These are phyloP conservation scores for Solanum stenotomum DNA, from an alignment of 257 asterid genomes.

Conservation along the genomic window DNA sequence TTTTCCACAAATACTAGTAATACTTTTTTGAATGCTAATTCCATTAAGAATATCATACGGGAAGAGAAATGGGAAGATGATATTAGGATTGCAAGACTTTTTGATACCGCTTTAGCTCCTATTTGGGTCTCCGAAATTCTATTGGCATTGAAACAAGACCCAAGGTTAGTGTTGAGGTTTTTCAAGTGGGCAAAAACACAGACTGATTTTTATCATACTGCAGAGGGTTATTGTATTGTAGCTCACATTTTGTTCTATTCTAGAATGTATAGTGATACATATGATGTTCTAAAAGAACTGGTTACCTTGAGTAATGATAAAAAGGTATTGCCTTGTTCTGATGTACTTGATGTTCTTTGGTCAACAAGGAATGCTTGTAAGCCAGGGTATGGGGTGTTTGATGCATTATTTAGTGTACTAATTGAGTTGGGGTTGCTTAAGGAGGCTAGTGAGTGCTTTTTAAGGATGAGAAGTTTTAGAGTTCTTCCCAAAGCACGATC, in stretches of 20 bases:
- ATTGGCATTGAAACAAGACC: slow-evolving; percentile 57
- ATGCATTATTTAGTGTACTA: slow-evolving; percentile 57
- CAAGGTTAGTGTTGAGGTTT: slow-evolving; percentile 58
- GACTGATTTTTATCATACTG: slow-evolving; percentile 44
- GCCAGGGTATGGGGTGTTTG: slow-evolving; percentile 78
- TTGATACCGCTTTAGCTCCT: slow-evolving; percentile 48
- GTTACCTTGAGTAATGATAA: slow-evolving; percentile 25
- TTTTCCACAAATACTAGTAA: slow-evolving; percentile 19
- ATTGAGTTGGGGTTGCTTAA: slow-evolving; percentile 62
- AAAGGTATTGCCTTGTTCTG: slow-evolving; percentile 7
- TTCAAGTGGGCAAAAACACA: slow-evolving; percentile 57
- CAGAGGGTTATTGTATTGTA: slow-evolving; percentile 54
- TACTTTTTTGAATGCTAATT: slow-evolving; percentile 9
- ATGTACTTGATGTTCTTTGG: slow-evolving; percentile 67
- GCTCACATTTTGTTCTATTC: slow-evolving; percentile 83
- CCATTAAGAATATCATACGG: slow-evolving; percentile 26
- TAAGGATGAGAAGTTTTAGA: slow-evolving; percentile 51
- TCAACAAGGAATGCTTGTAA: slow-evolving; percentile 45
- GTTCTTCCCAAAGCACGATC: slow-evolving; percentile 66
- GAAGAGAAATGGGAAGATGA: slow-evolving; percentile 73
- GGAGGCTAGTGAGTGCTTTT: slow-evolving; percentile 73
- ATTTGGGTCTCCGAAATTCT: slow-evolving; percentile 45
- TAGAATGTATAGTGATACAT: slow-evolving; percentile 56
- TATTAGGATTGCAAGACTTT: slow-evolving; percentile 23
- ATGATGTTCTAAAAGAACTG: slow-evolving; percentile 43